Evolutionary conservation across 345 rosid species (phyloP).

Genomic region (Pistacia vera): DNA sequence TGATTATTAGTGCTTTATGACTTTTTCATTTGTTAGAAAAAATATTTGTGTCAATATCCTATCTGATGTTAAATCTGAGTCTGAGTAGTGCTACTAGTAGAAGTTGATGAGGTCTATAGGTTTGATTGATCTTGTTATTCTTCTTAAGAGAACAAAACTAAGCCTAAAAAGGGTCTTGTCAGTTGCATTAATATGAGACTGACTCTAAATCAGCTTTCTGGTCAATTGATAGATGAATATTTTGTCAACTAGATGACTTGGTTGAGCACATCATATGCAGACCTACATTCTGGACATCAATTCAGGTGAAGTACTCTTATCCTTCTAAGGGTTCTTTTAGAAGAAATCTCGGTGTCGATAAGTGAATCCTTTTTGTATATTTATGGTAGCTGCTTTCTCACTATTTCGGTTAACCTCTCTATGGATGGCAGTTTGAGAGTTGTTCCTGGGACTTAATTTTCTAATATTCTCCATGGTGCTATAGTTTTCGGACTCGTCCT

Average conservation of each 20-base stretch:
- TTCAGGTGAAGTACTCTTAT: constrained; percentile 51
- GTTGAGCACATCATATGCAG: constrained; percentile 59
- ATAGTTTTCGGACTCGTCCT: constrained; percentile 17
- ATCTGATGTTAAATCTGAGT: constrained; percentile 9
- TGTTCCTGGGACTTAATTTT: constrained; percentile 33
- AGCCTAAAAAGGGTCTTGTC: constrained; percentile 24
- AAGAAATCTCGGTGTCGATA: constrained; percentile 14
- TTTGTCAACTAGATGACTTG: constrained; percentile 64
- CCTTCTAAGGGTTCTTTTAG: constrained; percentile 17
- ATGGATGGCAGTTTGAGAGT: constrained; percentile 44
- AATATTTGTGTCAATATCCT: constrained; percentile 2
- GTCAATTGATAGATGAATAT: constrained; percentile 65
- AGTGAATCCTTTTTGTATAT: constrained; percentile 15
- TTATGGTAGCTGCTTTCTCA: constrained; percentile 24
- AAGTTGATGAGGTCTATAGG: constrained; percentile 15
- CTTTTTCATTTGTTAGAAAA: neutral
- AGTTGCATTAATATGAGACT: constrained; percentile 25
- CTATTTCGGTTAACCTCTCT: constrained; percentile 19
- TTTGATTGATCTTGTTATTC: constrained; percentile 13
- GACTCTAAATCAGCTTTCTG: constrained; percentile 54
- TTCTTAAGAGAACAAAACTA: constrained; percentile 15
- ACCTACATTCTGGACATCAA: constrained; percentile 37
- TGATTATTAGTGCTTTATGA: constrained; percentile 2
- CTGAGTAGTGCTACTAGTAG: constrained; percentile 5
- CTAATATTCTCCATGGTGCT: constrained; percentile 37